These are phyloP conservation scores for Kodamaea fungicola DNA, from an alignment of 1,139 yeast species.

Conservation along the genomic window DNA sequence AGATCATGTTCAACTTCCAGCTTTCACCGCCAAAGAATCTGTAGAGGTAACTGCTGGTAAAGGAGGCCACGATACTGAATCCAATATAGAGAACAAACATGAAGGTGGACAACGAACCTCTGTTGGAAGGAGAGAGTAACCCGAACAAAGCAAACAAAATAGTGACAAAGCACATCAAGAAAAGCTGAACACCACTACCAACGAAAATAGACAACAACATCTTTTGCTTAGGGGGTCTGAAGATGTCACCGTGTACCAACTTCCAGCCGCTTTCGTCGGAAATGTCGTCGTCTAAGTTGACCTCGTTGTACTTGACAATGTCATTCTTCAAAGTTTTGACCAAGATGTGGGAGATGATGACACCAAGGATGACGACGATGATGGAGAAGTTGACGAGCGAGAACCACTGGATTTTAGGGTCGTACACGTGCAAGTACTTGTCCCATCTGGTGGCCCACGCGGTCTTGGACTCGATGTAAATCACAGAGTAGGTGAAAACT, in stretches of 20 bases:
- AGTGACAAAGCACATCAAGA: conserved; percentile 72
- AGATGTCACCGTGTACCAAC: conserved; percentile 90
- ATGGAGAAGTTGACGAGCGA: conserved; percentile 82
- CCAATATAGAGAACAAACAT: conserved; percentile 80
- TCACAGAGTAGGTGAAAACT: conserved; percentile 44
- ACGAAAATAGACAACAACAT: conserved; percentile 73
- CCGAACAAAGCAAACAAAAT: conserved; percentile 85
- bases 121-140: conserved; percentile 85
- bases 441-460: conserved; percentile 99
- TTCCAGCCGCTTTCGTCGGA: conserved; percentile 98
- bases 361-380: conserved; percentile 72
- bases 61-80: conserved; percentile 80
- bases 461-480: conserved; percentile 64
- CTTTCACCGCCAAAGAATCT: conserved; percentile 88
- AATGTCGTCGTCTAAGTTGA: conserved; percentile 81
- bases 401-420: conserved; percentile 94
- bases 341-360: conserved; percentile 77
- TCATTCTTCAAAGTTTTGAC: conserved; percentile 81
- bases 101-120: conserved; percentile 90
- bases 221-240: conserved; percentile 74
- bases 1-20: conserved; percentile 81
- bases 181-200: conserved; percentile 86
- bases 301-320: conserved; percentile 82
- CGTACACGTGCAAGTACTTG: conserved; percentile 85
- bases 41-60: conserved; percentile 79